Conservation (phyloP, 352 stramenopile species). For the Phytophthora cajani region DNA sequence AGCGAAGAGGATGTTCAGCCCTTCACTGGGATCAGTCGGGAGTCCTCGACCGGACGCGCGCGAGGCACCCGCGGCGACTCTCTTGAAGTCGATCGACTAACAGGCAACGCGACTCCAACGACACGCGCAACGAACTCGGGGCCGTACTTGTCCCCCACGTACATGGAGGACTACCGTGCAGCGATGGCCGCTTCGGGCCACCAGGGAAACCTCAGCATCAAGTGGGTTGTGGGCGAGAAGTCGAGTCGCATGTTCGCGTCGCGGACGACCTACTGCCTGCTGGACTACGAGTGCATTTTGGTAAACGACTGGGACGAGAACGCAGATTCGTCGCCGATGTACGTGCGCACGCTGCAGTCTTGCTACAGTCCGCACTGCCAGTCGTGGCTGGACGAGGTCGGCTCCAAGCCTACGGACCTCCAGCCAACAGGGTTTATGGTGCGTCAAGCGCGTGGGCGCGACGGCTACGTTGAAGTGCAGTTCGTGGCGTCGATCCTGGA, state of each 20-base stretch:
- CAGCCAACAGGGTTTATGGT: slow-evolving; percentile 84
- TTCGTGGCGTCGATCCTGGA: slow-evolving; percentile 81
- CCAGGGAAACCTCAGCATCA: slow-evolving; percentile 73
- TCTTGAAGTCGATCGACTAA: slow-evolving; percentile 23
- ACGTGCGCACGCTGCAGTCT: slow-evolving; percentile 73
- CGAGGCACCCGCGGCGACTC: slow-evolving; percentile 34
- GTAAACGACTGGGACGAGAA: slow-evolving; percentile 79
- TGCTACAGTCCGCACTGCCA: slow-evolving; percentile 68
- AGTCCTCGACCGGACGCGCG: slow-evolving; percentile 23
- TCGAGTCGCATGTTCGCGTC: slow-evolving; percentile 72
- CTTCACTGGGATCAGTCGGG: slow-evolving; percentile 31
- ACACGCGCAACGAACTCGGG: slow-evolving; percentile 15
- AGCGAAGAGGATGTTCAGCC: slow-evolving; percentile 39
- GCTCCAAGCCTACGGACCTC: slow-evolving; percentile 51
- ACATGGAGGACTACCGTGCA: slow-evolving; percentile 58
- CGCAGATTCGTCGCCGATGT: slow-evolving; percentile 60
- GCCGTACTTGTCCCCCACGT: slow-evolving; percentile 34
- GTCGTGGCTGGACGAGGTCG: slow-evolving; percentile 70
- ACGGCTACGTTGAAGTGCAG: slow-evolving; percentile 75
- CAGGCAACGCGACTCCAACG: slow-evolving; percentile 14
- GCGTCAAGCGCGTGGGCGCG: slow-evolving; percentile 48
- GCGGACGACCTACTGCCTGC: slow-evolving; percentile 65
- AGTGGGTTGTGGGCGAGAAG: slow-evolving; percentile 74
- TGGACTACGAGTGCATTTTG: slow-evolving; percentile 82
- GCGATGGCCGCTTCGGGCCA: slow-evolving; percentile 50